These are phyloP conservation scores for Hsuehochloa calcarea DNA, from an alignment of 176 grass and related monocot species.

Conservation along the genomic window DNA sequence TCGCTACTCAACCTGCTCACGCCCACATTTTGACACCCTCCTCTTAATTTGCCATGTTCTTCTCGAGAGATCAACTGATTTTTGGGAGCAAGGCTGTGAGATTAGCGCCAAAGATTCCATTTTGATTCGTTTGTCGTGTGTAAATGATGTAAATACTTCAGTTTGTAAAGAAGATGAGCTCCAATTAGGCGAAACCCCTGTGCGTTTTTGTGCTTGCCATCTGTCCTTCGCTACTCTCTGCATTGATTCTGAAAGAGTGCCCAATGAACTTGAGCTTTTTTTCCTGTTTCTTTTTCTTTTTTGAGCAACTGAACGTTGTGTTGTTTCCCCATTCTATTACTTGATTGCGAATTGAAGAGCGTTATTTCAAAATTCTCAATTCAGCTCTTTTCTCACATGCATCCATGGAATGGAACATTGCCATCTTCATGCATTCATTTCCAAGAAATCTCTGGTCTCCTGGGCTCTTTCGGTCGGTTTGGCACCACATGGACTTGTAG, in stretches of 20 bases:
- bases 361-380: background rate
- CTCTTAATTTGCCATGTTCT: no score
- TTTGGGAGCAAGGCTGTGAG: constrained; percentile 19
- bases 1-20: constrained; percentile 71
- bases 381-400: background rate
- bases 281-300: background rate
- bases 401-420: background rate
- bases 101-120: constrained; percentile 31
- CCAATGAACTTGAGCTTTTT: background rate
- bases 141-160: constrained; percentile 52
- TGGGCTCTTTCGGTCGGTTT: constrained; percentile 24
- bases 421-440: background rate
- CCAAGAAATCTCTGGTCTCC: background rate
- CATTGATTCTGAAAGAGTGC: constrained; percentile 2
- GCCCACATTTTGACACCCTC: constrained; percentile 44
- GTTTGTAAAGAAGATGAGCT: constrained; percentile 14
- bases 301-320: background rate
- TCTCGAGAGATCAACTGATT: background rate
- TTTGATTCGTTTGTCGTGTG: constrained; percentile 36
- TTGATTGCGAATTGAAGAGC: background rate
- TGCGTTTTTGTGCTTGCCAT: background rate
- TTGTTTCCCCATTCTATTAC: background rate
- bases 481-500: constrained; percentile 31
- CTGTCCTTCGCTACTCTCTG: background rate
- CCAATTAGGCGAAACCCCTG: background rate